Percentiles rank a stretch among this genome's conserved stretches.
These are phyloP conservation scores for Schizophyllum commune DNA, from an alignment of 1,284 basidiomycete genomes.

Conservation along the genomic window DNA sequence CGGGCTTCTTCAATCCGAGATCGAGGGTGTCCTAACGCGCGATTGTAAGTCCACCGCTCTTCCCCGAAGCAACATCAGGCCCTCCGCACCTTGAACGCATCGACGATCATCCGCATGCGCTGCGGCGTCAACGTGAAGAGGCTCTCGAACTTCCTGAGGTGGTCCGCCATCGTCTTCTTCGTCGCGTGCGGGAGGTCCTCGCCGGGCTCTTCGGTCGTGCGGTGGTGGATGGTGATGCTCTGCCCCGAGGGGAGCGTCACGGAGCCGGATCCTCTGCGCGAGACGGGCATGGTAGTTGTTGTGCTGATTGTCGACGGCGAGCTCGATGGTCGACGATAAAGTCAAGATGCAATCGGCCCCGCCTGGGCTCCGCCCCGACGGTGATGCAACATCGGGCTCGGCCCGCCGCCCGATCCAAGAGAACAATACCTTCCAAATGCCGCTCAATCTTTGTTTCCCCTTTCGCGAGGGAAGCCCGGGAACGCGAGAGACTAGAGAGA, in stretches of 20 bases:
- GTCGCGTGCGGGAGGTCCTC: slow-evolving; percentile 83
- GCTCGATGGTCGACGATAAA: not conserved
- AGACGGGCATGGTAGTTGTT: slow-evolving; percentile 43
- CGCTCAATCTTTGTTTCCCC: not conserved
- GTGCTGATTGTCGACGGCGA: slow-evolving; percentile 1
- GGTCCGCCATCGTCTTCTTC: slow-evolving; percentile 85
- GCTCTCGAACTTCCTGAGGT: slow-evolving; percentile 81
- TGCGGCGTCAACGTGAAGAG: slow-evolving; percentile 86
- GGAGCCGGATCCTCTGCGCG: slow-evolving; percentile 69
- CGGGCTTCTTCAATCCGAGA: slow-evolving; percentile 74
- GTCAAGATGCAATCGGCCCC: not conserved
- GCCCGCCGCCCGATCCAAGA: not conserved
- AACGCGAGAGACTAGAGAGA: not conserved
- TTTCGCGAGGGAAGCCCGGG: not conserved
- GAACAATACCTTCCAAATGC: not conserved
- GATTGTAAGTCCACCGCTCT: not conserved
- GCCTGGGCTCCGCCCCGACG: not conserved
- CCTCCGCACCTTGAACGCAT: slow-evolving; percentile 65
- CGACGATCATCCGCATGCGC: slow-evolving; percentile 95
- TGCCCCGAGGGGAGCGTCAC: slow-evolving; percentile 65
- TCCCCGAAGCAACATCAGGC: not conserved
- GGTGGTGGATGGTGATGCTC: slow-evolving; percentile 70
- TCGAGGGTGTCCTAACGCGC: slow-evolving; percentile 65
- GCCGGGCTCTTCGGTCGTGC: slow-evolving; percentile 57
- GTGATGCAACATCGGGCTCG: not conserved